Evolutionary conservation across 2,329 filamentous ascomycete genomes (phyloP).

Genomic region (Sordariomycetes sp.): DNA sequence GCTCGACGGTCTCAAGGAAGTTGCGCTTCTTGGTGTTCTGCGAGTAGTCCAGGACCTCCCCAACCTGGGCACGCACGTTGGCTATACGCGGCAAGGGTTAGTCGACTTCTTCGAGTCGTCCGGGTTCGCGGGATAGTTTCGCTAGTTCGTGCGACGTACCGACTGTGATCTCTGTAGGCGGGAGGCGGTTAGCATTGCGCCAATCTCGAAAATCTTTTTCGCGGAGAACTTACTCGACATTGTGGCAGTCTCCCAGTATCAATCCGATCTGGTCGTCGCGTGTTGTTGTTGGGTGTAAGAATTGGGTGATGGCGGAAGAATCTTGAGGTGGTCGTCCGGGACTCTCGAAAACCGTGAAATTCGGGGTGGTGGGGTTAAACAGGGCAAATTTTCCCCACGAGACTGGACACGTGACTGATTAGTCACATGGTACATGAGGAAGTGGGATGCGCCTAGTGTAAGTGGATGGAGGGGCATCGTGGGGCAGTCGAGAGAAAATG

Average conservation of each 20-base stretch:
- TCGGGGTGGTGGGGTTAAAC: constrained; percentile 3
- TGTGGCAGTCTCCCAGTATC: constrained; percentile 74
- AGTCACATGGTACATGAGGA: not conserved
- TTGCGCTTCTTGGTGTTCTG: constrained; percentile 91
- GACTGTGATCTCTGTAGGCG: constrained; percentile 53
- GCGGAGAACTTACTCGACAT: constrained; percentile 45
- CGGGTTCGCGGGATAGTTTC: not conserved
- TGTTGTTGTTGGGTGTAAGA: not conserved
- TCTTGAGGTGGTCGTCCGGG: not conserved
- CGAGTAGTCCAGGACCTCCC: constrained; percentile 90
- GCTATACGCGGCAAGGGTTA: constrained; percentile 26
- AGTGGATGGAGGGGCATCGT: not conserved
- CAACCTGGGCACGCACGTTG: constrained; percentile 92
- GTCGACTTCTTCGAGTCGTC: constrained; percentile 4
- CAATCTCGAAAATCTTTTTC: not conserved
- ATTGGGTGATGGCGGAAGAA: not conserved
- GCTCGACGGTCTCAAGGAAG: constrained; percentile 87
- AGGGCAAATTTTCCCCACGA: constrained; percentile 8
- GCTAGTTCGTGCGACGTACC: constrained; percentile 24
- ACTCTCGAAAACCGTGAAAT: not conserved
- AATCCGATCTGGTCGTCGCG: constrained; percentile 7
- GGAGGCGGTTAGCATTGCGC: not conserved
- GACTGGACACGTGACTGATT: constrained; percentile 1
- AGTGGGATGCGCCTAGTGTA: not conserved
- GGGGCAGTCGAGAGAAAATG: not conserved